Percentiles rank a stretch among this genome's conserved stretches.
phyloP scores from a whole-genome alignment of 2,329 filamentous ascomycete species.

The Penicillium crustosum region DNA sequence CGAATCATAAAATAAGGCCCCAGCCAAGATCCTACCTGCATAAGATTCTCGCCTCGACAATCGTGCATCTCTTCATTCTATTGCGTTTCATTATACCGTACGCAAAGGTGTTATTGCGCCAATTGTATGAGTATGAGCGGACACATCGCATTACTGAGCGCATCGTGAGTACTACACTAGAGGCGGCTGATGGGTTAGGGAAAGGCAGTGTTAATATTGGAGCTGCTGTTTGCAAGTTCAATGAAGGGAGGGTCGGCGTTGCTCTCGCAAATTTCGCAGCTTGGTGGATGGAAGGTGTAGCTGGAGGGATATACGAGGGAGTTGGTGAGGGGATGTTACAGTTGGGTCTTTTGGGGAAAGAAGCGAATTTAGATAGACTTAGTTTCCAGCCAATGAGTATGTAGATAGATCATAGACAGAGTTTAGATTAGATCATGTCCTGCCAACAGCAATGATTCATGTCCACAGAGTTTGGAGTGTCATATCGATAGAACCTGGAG shows the following conservation, averaged over 20 bases:
- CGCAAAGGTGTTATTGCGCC: constrained; percentile 53
- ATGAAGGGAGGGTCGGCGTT: constrained; percentile 65
- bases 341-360: constrained; percentile 36
- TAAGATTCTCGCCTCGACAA: constrained; percentile 55
- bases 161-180: constrained; percentile 53
- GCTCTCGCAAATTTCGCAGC: constrained; percentile 55
- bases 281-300: constrained; percentile 65
- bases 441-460: not conserved
- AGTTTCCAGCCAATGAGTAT: constrained; percentile 7
- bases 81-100: constrained; percentile 63
- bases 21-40: constrained; percentile 55
- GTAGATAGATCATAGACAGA: not conserved
- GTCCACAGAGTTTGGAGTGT: not conserved
- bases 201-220: constrained; percentile 54
- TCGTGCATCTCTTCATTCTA: constrained; percentile 60
- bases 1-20: not conserved
- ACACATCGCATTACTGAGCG: constrained; percentile 65
- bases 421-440: not conserved
- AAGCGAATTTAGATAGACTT: constrained; percentile 20
- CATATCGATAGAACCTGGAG: not conserved
- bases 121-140: constrained; percentile 63
- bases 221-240: constrained; percentile 58
- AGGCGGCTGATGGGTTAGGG: constrained; percentile 55
- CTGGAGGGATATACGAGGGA: constrained; percentile 67
- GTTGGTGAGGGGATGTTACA: constrained; percentile 54